Evolutionary conservation across 1,139 yeast species (phyloP), one percentile per base, ranked within the genome.

Genomic region (Arxiozyma bovina): DNA sequence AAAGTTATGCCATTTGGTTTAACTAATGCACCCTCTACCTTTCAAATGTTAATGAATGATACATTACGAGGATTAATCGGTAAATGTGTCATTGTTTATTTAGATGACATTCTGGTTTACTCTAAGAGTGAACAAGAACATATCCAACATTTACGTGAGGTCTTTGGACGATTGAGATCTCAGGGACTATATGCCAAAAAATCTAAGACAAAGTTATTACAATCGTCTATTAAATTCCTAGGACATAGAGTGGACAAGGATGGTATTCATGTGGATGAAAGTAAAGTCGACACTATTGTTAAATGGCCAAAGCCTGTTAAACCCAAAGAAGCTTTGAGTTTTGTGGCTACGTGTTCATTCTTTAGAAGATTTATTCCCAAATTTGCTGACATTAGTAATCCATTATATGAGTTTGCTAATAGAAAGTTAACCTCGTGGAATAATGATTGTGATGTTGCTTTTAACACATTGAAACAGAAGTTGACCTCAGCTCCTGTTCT

Each of bases 71-170:
- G 48, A 12, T 45, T 43, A 34, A 42, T 49, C 27, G 41, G 51
- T 23, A 51, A 55, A 15, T 62, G 57, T 51, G 60, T 58, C n/a
- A 51, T 56, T 1, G 60, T 57, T 5, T 67, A 66, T 53, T 48
- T 66, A 27, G 71, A 64, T 53, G 69, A 66, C 51, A 58, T 69
- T 38, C 34, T 66, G 22, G 59, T 66, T n/a, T 65, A 55, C 50
- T 59, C 62, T 18, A 25, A 53, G 18, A 22, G 51, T 1, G 42
- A 45, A 23, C 54, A 58, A 20, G 60, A 57, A 30, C 69, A 66
- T 50, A 22, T 42, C 2, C 23, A 51, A 5, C 63, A 67, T 12
- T 34, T 46, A 46, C n/a, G 17, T n/a, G 7, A 18, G 21, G 49
- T 46, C 42, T 17, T 41, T 18, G 43, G 21, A 20, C 20, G 21